phyloP scores from a whole-genome alignment of 2,329 filamentous ascomycete species.

The Helicocarpus griseus region DNA sequence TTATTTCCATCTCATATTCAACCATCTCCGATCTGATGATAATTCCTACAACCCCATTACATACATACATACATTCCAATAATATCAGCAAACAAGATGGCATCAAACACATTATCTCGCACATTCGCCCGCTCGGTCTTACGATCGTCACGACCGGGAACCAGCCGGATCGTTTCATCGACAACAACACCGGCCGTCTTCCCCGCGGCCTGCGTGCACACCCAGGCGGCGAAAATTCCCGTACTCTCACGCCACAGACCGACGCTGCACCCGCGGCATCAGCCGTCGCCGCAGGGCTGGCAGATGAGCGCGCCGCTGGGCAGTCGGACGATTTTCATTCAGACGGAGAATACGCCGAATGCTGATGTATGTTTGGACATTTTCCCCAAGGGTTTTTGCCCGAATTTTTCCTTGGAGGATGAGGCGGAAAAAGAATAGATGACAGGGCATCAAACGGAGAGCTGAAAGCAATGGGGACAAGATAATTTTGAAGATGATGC shows the following conservation, averaged over 20 bases:
- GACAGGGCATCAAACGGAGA: neutral
- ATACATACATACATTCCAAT: neutral
- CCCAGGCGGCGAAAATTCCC: constrained; percentile 32
- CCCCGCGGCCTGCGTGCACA: no score
- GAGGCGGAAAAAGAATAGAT: neutral
- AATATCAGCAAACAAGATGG: constrained; percentile 2
- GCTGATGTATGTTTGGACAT: constrained; percentile 50
- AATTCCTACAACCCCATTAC: neutral
- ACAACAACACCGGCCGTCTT: no score
- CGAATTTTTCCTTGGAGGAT: neutral
- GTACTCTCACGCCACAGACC: constrained; percentile 39
- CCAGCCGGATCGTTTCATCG: no score
- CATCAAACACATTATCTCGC: neutral
- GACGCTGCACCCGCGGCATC: constrained; percentile 34
- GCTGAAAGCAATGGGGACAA: no score
- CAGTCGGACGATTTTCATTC: constrained; percentile 83
- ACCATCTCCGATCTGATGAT: neutral
- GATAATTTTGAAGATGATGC: no score
- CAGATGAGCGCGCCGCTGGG: constrained; percentile 32
- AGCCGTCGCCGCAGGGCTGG: constrained; percentile 23
- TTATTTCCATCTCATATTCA: neutral
- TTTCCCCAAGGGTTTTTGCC: no score
- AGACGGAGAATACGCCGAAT: constrained; percentile 91
- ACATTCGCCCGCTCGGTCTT: neutral
- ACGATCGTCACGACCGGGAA: constrained; percentile 1